Conservation (phyloP, 805 yeast species). For the Sungouiozyma intestinalis region DNA sequence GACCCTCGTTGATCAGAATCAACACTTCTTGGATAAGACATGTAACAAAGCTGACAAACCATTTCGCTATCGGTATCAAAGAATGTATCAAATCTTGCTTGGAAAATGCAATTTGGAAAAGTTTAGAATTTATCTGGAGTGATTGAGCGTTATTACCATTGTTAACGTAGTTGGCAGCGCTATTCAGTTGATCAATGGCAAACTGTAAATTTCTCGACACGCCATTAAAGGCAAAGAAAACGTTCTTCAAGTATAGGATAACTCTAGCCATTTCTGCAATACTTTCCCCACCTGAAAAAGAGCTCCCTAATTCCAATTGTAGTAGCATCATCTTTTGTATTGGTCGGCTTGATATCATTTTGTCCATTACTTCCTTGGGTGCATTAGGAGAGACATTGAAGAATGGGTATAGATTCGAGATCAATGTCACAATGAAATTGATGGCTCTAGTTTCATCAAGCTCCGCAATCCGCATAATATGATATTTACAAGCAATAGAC, state of each 20-base stretch:
- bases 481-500: conserved; percentile 27
- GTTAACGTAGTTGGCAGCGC: conserved; percentile 2
- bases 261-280: conserved; percentile 26
- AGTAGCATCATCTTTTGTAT: conserved; percentile 27
- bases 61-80: conserved; percentile 68
- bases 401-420: conserved; percentile 23
- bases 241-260: conserved; percentile 24
- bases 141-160: conserved; percentile 25
- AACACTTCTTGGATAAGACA: conserved; percentile 64
- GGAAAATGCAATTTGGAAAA: conserved; percentile 40
- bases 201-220: conserved; percentile 28
- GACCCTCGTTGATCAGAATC: conserved; percentile 29
- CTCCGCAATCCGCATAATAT: conserved; percentile 14
- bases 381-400: conserved; percentile 29
- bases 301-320: conserved; percentile 27
- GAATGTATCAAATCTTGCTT: conserved; percentile 56
- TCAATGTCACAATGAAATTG: conserved; percentile 18
- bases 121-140: conserved; percentile 27
- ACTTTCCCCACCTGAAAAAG: conserved; percentile 16
- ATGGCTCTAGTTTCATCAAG: conserved; percentile 18
- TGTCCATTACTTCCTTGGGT: conserved; percentile 28
- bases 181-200: conserved; percentile 28
- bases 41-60: conserved; percentile 75
- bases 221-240: conserved; percentile 27
- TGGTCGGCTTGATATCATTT: conserved; percentile 28